phyloP scores from a whole-genome alignment of 73 alveolate species.

The Diophrys sp. region DNA sequence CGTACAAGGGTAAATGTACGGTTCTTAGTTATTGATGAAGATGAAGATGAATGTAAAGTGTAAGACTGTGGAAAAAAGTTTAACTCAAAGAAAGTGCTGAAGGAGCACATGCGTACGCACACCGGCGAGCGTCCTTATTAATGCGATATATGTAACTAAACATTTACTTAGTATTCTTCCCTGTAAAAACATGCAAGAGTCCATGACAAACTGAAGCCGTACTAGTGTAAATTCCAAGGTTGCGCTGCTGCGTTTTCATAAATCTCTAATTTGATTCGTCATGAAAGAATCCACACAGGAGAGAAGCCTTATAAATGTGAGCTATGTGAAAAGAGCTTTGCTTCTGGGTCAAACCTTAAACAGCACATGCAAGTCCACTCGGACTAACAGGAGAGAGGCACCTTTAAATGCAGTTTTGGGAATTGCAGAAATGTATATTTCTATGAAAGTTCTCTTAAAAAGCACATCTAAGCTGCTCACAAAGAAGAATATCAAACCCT shows the following conservation, averaged over 20 bases:
- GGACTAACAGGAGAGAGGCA: neutral
- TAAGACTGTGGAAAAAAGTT: constrained; percentile 72
- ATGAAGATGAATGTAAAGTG: neutral
- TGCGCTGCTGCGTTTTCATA: constrained; percentile 52
- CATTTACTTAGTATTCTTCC: constrained; percentile 52
- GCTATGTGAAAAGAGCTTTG: constrained; percentile 42
- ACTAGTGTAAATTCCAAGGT: constrained; percentile 42
- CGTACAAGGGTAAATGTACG: too few relatives aligned
- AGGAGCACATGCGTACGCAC: constrained; percentile 84
- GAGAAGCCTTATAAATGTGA: constrained; percentile 53
- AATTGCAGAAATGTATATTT: constrained; percentile 42
- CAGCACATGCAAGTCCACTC: constrained; percentile 49
- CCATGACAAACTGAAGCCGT: constrained; percentile 63
- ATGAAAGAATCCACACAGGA: constrained; percentile 60
- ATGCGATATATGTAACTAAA: constrained; percentile 63
- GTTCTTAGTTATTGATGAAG: too few relatives aligned
- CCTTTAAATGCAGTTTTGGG: constrained; percentile 34
- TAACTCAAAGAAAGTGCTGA: constrained; percentile 79
- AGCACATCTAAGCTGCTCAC: constrained; percentile 43
- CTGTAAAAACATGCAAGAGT: constrained; percentile 61
- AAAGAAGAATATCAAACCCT: constrained; percentile 35
- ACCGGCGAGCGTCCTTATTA: constrained; percentile 91
- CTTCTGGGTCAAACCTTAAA: constrained; percentile 55
- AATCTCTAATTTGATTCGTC: constrained; percentile 49
- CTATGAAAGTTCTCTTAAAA: constrained; percentile 46